Percentiles rank a stretch among this genome's conserved stretches.
phyloP scores from a whole-genome alignment of 2,329 filamentous ascomycete species.

The Aspergillus pseudoviridinutans region DNA sequence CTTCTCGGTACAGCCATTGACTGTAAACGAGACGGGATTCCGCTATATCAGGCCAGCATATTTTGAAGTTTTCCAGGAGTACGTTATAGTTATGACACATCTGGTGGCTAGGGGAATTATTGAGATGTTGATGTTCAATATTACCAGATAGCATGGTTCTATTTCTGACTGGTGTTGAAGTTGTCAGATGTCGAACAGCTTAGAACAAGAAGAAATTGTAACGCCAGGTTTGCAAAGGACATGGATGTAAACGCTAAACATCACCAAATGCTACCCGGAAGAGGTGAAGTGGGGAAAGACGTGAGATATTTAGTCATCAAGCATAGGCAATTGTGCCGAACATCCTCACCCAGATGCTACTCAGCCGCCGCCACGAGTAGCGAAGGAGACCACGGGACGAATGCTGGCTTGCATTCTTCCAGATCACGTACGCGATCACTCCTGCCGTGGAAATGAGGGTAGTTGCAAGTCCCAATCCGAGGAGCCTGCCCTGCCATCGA shows the following conservation, averaged over 20 bases:
- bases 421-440: conserved; percentile 26
- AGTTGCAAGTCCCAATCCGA: conserved; percentile 42
- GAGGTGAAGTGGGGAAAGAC: neutral
- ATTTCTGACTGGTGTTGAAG: too few species aligned
- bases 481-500: conserved; percentile 62
- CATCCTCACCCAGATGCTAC: conserved; percentile 13
- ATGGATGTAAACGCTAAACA: neutral
- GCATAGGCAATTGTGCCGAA: conserved; percentile 2
- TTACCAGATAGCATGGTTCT: too few species aligned
- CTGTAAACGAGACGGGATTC: neutral
- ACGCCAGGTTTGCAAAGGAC: neutral
- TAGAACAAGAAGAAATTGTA: neutral
- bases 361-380: conserved; percentile 10
- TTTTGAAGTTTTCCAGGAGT: neutral
- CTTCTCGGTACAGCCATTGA: neutral
- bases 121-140: too few species aligned
- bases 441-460: conserved; percentile 27
- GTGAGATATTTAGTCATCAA: neutral
- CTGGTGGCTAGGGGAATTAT: too few species aligned
- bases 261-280: too few species aligned
- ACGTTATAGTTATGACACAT: neutral
- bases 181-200: too few species aligned
- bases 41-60: neutral
- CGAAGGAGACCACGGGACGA: conserved; percentile 17
- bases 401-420: conserved; percentile 25